A percentile compares a stretch with the other conserved stretches of the same genome.
These are phyloP conservation scores for Geranium brycei DNA, from an alignment of 345 rosid species.

Conservation along the genomic window DNA sequence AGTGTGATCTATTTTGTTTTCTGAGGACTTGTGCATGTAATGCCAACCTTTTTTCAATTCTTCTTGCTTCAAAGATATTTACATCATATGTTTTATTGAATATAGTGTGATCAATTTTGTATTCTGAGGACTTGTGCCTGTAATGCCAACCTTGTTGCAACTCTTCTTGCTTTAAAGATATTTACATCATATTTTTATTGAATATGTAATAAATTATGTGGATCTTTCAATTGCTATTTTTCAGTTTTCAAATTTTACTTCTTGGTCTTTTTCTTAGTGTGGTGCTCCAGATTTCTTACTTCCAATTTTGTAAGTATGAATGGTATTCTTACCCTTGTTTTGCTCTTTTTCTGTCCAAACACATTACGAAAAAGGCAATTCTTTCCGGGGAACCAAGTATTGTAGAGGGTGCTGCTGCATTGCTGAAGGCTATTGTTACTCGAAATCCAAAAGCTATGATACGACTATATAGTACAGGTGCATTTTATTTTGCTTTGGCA, in stretches of 20 bases:
- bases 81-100: too few relatives aligned
- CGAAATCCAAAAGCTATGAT: slow-evolving; percentile 98
- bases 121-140: too few relatives aligned
- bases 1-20: too few relatives aligned
- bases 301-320: not conserved
- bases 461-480: slow-evolving; percentile 88
- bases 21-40: too few relatives aligned
- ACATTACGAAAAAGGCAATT: slow-evolving; percentile 46
- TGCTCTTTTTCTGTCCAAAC: slow-evolving; percentile 5
- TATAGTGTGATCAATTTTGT: too few relatives aligned
- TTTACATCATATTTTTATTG: not conserved
- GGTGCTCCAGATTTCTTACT: not conserved
- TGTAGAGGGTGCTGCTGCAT: slow-evolving; percentile 89
- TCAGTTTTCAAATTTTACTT: not conserved
- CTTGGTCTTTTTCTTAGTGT: not conserved
- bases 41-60: too few relatives aligned
- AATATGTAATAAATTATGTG: not conserved
- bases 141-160: not conserved
- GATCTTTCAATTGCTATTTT: not conserved
- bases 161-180: not conserved
- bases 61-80: too few relatives aligned
- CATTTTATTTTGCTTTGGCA: slow-evolving; percentile 89
- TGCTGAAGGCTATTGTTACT: slow-evolving; percentile 86
- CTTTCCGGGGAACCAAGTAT: slow-evolving; percentile 96
- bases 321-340: not conserved